Evolutionary conservation across 2,329 filamentous ascomycete genomes (phyloP), one percentile per base, ranked within the genome.

Genomic region (Hymenoscyphus albidus): DNA sequence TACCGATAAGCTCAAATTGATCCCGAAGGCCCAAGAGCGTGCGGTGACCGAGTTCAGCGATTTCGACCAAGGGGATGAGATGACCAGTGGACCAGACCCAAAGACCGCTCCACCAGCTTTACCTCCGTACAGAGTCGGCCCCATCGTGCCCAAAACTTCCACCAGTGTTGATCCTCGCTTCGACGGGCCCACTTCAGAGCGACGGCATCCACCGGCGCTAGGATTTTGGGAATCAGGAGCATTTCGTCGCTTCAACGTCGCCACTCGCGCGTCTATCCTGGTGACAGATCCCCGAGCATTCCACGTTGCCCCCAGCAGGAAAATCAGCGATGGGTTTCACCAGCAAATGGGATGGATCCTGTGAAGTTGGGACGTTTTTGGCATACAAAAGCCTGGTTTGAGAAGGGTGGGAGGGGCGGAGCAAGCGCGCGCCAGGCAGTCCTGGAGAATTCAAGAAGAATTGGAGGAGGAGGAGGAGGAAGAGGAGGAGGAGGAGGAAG

Each of bases 371-470:
- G 59, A 38, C 59, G 44, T 22, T 51, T 51, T 51, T 12, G 9
- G 44, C n/a, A 10, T 6, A 22, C 44, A 51, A 51, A 27, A 51
- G 7, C n/a, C 44, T 51, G 44, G 44, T 51, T 51, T 51, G 44
- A 18, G 44, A 22, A 51, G 44, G 22, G 44, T 10, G 44, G 44
- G 7, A 9, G 12, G 35, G 35, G 44, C 22, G 64, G 61, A 58
- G 48, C 63, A 31, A 38, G 54, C 63, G 58, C 48, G 61, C 61
- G 61, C 61, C 51, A 61, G 61, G 56, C 40, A 58, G 61, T 58
- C 42, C 64, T 62, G 54, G 62, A 35, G 35, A 35, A 35, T 35
- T 35, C 35, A 10, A 35, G 35, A 35, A 35, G 35, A 35, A 7
- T 6, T 6, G 0, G 35, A 35, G 58, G 35, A 54, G 16, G 57